phyloP scores from a whole-genome alignment of 1,139 yeast species.

The Geotrichum aggregatum region DNA sequence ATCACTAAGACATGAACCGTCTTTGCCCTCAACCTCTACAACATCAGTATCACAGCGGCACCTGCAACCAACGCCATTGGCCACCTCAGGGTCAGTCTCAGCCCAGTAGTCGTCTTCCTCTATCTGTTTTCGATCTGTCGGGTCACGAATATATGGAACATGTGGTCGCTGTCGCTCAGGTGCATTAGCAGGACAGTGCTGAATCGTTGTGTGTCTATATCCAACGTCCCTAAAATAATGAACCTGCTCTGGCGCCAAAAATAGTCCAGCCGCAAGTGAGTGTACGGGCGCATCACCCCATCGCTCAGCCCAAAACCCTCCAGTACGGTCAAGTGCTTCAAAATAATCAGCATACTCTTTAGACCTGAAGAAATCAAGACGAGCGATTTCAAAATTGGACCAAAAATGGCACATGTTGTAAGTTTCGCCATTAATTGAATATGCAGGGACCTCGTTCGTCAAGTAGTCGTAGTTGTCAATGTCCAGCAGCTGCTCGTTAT shows the following conservation, averaged over 20 bases:
- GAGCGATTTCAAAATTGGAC: constrained; percentile 90
- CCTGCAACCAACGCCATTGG: constrained; percentile 75
- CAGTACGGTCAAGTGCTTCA: constrained; percentile 58
- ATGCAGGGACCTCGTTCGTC: constrained; percentile 30
- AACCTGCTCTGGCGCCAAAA: constrained; percentile 59
- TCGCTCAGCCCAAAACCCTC: constrained; percentile 81
- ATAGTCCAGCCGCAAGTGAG: constrained; percentile 74
- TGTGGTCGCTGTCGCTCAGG: constrained; percentile 34
- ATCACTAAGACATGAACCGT: constrained; percentile 51
- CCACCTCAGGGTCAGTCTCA: constrained; percentile 45
- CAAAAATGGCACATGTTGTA: constrained; percentile 86
- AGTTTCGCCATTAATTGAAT: constrained; percentile 55
- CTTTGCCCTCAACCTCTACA: constrained; percentile 53
- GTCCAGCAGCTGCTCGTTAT: constrained; percentile 19
- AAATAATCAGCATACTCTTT: constrained; percentile 62
- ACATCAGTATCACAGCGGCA: constrained; percentile 67
- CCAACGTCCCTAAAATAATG: constrained; percentile 92
- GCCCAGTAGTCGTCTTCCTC: constrained; percentile 43
- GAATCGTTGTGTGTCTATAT: constrained; percentile 69
- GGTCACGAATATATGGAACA: constrained; percentile 34
- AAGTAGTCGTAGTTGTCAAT: constrained; percentile 22
- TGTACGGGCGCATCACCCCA: constrained; percentile 98
- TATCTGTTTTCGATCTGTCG: constrained; percentile 29
- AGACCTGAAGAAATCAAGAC: constrained; percentile 66
- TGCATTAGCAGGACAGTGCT: constrained; percentile 78